Evolutionary conservation across 306 rosid genomes (phyloP).

Genomic region (Rosa persica): DNA sequence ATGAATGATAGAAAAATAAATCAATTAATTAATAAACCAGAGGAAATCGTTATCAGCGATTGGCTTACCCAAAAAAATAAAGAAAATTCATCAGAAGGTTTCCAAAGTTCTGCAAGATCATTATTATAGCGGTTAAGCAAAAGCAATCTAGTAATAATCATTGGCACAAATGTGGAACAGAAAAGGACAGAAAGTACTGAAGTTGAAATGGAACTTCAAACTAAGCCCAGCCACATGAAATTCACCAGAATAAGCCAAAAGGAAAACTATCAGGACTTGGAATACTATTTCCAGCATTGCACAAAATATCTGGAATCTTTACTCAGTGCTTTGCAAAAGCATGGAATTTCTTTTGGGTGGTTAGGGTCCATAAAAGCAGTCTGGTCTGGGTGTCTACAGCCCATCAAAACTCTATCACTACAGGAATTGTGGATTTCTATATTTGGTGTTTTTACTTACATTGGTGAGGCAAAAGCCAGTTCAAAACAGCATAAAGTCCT

Average conservation of each 20-base stretch:
- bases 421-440: not conserved
- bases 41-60: constrained; percentile 2
- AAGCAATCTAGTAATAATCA: constrained; percentile 20
- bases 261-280: not conserved
- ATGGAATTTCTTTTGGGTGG: not conserved
- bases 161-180: constrained; percentile 18
- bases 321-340: not conserved
- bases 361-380: not conserved
- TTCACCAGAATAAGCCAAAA: not conserved
- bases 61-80: constrained; percentile 87
- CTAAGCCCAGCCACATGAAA: constrained; percentile 12
- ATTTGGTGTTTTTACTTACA: not conserved
- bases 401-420: not conserved
- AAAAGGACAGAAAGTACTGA: constrained; percentile 10
- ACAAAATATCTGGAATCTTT: not conserved
- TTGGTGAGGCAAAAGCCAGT: not conserved
- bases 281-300: not conserved
- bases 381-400: not conserved
- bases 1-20: not conserved
- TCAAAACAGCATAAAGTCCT: not conserved
- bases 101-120: constrained; percentile 77
- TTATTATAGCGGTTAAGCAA: constrained; percentile 3
- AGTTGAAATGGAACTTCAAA: constrained; percentile 4
- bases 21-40: constrained; percentile 9
- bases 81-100: constrained; percentile 91